Base-by-base conservation (phyloP, 306 rosid species). In the Casuarina cunninghamiana region DNA sequence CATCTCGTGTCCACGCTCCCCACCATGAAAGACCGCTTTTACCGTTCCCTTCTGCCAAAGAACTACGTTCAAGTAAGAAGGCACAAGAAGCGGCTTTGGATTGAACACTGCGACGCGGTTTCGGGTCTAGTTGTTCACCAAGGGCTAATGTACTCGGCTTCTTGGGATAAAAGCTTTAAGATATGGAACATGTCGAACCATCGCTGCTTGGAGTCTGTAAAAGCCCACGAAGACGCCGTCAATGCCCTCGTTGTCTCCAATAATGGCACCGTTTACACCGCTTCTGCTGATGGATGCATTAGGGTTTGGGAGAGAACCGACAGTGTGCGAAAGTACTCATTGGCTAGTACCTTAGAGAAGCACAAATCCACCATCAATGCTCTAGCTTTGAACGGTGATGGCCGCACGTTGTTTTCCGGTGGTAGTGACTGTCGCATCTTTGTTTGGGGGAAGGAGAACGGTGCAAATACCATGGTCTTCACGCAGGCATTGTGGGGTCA, bases 81-180 rank as follows among this genome's bases (percentile, higher is more conserved):
- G 2, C 91, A 88, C 78, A 78, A 77, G 53, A 76, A 72, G 63
- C 72, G 77, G 49, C 91, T 90, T 5, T 88, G 93, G 91, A 85
- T 90, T n/a, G 84, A 90, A 41, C 96, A 90, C 12, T 85, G 62
- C 11, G 96, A 90, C 21, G 80, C 93, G 0, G 91, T 90, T 1
- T 85, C 93, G 0, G 91, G 88, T 5, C 54, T 90, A 6, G 88
- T 67, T 0, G 85, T 88, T 0, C 71, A 80, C 16, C 38, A 74
- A 17, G 80, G 73, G 2, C 17, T 87, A 0, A 75, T 90, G 79
- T 90, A 78, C 67, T 90, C 96, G 0, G 83, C 80, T 77, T 90
- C 96, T 3, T 90, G 96, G 96, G 93, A 90, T 39, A 89, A 72
- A 74, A 84, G 85, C 76, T 77, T 90, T 0, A 90, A 90, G 86